Conservation (phyloP, 495 filamentous ascomycete species). For the Bathelium albidoporum region DNA sequence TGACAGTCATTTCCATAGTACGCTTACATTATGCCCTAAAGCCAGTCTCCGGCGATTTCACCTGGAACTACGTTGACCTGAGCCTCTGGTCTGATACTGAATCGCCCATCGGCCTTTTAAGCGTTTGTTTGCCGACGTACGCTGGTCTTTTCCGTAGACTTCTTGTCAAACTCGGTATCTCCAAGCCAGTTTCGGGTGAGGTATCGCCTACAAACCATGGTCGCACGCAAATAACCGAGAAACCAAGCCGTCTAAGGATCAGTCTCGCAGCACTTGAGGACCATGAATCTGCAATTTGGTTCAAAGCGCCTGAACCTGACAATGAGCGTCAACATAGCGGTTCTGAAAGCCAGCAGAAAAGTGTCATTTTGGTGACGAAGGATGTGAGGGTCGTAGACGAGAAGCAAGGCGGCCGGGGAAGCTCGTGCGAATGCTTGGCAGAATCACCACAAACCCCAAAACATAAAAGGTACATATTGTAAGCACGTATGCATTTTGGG, state of each 20-base stretch:
- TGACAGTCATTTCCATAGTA: constrained; percentile 1
- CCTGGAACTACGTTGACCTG: constrained; percentile 1
- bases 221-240: background rate
- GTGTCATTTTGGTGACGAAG: background rate
- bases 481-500: too few species aligned
- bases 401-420: background rate
- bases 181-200: background rate
- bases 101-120: background rate
- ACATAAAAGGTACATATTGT: background rate
- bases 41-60: background rate
- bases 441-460: background rate
- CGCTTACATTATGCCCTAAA: background rate
- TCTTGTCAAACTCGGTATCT: background rate
- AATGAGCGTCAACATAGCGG: background rate
- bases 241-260: background rate
- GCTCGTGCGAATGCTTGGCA: background rate
- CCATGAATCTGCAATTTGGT: background rate
- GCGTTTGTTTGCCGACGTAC: background rate
- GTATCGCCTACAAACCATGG: background rate
- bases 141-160: background rate
- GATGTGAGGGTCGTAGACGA: background rate
- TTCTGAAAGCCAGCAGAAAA: background rate
- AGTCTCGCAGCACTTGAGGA: background rate
- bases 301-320: background rate
- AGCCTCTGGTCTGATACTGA: constrained; percentile 3